Base-by-base conservation (phyloP, 2,329 filamentous ascomycete species). In the Polytolypa hystricis region DNA sequence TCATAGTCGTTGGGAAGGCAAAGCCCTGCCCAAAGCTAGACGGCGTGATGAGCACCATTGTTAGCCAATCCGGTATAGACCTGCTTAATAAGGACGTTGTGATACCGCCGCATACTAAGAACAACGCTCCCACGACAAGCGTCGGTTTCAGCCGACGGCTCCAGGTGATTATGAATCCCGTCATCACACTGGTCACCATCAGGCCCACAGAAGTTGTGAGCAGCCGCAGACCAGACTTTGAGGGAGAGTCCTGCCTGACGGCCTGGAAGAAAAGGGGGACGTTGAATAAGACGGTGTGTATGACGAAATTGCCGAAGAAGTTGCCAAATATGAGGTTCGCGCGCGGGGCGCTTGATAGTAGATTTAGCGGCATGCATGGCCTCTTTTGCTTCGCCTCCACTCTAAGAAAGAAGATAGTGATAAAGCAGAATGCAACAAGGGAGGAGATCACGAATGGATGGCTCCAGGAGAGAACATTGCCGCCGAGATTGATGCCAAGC, bases 231-330 rank as follows among this genome's bases (percentile, higher is more conserved):
- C 82, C 82, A 0, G 81, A 84, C 16, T 69, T 64, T 0, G 81
- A 84, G 11, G 82, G 77, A 4, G 69, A 71, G 40, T 79, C 76
- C 35, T 81, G 68, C 32, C 83, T 75, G 17, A 84, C 80, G 25
- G 77, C 79, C 53, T 84, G 81, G 60, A 84, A 86, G 62, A 79
- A 87, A 5, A 87, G 64, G 1, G 82, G 82, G 4, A 75, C 75
- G 49, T 79, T 79, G 59, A 84, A 83, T 11, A 82, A 62, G 44
- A 81, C 73, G 2, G 67, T 68, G 42, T 71, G 68, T 41, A 69
- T 56, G 1, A 66, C 63, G 11, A 71, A 55, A 4, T 60, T 53
- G 0, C 63, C 63, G 42, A 71, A 69, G 47, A 71, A 71, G 43
- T 70, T 71, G 39, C 64, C 63, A 45, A 70, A 67, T 30, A 71